Evolutionary conservation across 2,329 filamentous ascomycete genomes (phyloP).

Genomic region (Colletotrichum theobromicola): DNA sequence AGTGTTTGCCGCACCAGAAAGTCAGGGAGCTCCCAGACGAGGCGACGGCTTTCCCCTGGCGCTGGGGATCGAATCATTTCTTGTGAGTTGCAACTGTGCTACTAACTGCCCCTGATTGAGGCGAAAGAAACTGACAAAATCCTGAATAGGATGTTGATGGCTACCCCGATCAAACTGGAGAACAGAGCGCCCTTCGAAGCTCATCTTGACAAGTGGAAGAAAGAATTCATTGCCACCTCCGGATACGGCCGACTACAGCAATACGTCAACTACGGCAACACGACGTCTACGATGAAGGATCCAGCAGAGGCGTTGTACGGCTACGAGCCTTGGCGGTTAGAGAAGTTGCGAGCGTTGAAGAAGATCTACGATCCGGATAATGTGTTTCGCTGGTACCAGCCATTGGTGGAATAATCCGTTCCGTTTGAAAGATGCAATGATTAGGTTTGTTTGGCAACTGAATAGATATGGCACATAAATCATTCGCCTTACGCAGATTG

Average conservation of each 20-base stretch:
- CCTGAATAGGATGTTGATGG: constrained; percentile 31
- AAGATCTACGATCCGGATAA: constrained; percentile 38
- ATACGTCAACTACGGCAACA: constrained; percentile 33
- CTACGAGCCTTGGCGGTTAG: constrained; percentile 21
- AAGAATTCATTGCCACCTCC: constrained; percentile 35
- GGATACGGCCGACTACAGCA: constrained; percentile 18
- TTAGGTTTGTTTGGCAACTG: not conserved
- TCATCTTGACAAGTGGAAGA: constrained; percentile 39
- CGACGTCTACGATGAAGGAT: constrained; percentile 33
- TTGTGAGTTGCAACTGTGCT: not conserved
- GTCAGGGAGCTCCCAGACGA: not conserved
- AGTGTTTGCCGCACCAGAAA: constrained; percentile 11
- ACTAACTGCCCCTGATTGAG: too few species aligned
- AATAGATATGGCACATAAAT: not conserved
- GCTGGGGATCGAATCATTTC: constrained; percentile 11
- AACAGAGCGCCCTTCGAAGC: constrained; percentile 38
- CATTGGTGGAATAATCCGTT: not conserved
- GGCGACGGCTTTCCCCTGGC: constrained; percentile 13
- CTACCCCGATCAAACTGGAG: constrained; percentile 34
- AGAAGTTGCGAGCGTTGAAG: constrained; percentile 36
- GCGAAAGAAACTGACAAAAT: not conserved
- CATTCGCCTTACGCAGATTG: not conserved
- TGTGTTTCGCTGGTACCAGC: constrained; percentile 30
- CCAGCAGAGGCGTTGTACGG: constrained; percentile 28
- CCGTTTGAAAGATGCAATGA: not conserved